A percentile compares a stretch with the other conserved stretches of the same genome.
These are phyloP conservation scores for Juncus inflexus DNA, from an alignment of 176 grass and related monocot species.

Conservation along the genomic window DNA sequence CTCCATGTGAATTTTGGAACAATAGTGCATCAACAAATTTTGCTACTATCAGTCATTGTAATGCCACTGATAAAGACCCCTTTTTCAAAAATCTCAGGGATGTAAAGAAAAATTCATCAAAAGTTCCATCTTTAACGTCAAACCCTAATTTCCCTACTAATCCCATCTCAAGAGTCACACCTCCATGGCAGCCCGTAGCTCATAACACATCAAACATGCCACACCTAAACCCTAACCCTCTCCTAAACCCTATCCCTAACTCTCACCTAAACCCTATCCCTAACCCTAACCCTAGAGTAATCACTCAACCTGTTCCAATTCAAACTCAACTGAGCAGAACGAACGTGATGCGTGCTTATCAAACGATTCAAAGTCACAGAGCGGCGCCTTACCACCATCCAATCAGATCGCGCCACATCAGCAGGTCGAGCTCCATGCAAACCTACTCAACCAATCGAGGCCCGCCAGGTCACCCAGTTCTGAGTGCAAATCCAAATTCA, in stretches of 20 bases:
- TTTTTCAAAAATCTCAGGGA: conserved; percentile 58
- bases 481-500: not conserved
- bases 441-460: not conserved
- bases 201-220: not conserved
- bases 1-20: conserved; percentile 85
- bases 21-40: conserved; percentile 19
- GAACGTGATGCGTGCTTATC: conserved; percentile 27
- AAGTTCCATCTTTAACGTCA: conserved; percentile 26
- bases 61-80: conserved; percentile 72
- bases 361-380: conserved; percentile 20
- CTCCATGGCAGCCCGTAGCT: not conserved
- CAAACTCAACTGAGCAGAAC: conserved; percentile 1
- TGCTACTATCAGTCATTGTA: conserved; percentile 46
- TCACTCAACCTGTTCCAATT: conserved; percentile 16
- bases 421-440: conserved; percentile 16
- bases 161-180: not conserved
- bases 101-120: conserved; percentile 34
- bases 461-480: not conserved
- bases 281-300: not conserved
- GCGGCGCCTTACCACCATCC: not conserved
- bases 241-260: no score
- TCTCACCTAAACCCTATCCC: no score
- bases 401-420: conserved; percentile 9
- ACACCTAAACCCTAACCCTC: not conserved
- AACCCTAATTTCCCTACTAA: conserved; percentile 33